Percentiles rank a stretch among this genome's conserved stretches.
These are phyloP conservation scores for Picea sitchensis DNA, from an alignment of 75 land plant genomes.

Conservation along the genomic window DNA sequence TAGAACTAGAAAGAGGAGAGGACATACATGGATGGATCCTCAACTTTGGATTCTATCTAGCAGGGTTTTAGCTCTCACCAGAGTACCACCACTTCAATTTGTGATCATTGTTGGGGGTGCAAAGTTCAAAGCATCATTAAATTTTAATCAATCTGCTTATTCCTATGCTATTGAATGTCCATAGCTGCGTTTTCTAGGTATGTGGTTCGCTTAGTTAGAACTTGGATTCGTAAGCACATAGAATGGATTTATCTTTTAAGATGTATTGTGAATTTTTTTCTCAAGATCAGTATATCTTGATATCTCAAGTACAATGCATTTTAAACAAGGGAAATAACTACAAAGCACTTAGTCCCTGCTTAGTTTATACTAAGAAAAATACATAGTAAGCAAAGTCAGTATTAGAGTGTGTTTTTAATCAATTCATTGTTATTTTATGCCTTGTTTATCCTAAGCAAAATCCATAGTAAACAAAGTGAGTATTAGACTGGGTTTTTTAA, in stretches of 20 bases:
- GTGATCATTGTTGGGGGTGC: conserved; percentile 77
- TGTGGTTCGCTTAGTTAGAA: not conserved
- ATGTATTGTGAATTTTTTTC: not conserved
- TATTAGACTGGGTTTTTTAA: too few relatives aligned
- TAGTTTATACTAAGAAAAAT: too few relatives aligned
- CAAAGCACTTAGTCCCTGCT: too few relatives aligned
- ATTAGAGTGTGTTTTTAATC: too few relatives aligned
- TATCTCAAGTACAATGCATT: not conserved
- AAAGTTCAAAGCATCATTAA: conserved; percentile 26
- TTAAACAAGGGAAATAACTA: not conserved
- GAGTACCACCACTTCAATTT: conserved; percentile 66
- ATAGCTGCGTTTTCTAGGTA: conserved; percentile 80
- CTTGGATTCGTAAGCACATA: not conserved
- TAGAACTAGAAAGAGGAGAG: not conserved
- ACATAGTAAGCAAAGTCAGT: too few relatives aligned
- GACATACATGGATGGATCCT: not conserved
- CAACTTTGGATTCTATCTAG: not conserved
- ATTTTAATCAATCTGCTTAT: conserved; percentile 48
- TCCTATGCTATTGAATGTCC: conserved; percentile 49
- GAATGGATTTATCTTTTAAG: conserved; percentile 7
- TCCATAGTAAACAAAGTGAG: too few relatives aligned
- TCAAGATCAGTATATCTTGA: not conserved
- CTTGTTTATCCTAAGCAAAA: too few relatives aligned
- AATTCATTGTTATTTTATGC: too few relatives aligned
- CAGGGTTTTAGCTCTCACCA: conserved; percentile 80